These are phyloP conservation scores for Begonia loranthoides DNA, from an alignment of 306 rosid species.

Conservation along the genomic window DNA sequence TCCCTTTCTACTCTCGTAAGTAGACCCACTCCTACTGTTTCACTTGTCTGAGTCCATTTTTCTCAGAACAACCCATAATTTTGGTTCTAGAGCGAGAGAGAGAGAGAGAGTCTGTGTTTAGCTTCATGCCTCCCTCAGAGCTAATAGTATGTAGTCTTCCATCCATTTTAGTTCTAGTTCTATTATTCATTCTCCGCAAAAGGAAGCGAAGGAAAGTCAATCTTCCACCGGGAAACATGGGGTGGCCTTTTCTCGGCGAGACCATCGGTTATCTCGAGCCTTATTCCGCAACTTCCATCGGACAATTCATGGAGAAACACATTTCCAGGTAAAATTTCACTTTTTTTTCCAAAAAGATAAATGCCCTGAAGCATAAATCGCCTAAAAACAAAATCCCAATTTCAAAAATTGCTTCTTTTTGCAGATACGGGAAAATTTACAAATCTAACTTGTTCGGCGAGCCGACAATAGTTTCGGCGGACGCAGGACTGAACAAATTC, in stretches of 20 bases:
- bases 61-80: not conserved
- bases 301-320: conserved; percentile 77
- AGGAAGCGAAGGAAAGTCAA: conserved; percentile 41
- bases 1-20: not conserved
- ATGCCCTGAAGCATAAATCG: not conserved
- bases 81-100: not conserved
- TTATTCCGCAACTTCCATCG: conserved; percentile 63
- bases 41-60: not conserved
- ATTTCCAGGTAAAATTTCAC: conserved; percentile 40
- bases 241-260: conserved; percentile 90
- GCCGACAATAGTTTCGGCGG: conserved; percentile 87
- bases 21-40: not conserved
- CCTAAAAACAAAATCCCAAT: conserved; percentile 4
- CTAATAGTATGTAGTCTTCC: conserved; percentile 39
- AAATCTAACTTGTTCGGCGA: conserved; percentile 84
- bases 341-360: no score
- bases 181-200: conserved; percentile 41
- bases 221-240: conserved; percentile 92
- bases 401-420: not conserved
- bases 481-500: conserved; percentile 77
- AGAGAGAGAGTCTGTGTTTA: not conserved
- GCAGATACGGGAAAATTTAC: conserved; percentile 81
- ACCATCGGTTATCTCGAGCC: conserved; percentile 69
- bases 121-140: conserved; percentile 44
- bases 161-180: conserved; percentile 36